Base-by-base conservation (phyloP, 352 stramenopile species). In the Pythium dissotocum region DNA sequence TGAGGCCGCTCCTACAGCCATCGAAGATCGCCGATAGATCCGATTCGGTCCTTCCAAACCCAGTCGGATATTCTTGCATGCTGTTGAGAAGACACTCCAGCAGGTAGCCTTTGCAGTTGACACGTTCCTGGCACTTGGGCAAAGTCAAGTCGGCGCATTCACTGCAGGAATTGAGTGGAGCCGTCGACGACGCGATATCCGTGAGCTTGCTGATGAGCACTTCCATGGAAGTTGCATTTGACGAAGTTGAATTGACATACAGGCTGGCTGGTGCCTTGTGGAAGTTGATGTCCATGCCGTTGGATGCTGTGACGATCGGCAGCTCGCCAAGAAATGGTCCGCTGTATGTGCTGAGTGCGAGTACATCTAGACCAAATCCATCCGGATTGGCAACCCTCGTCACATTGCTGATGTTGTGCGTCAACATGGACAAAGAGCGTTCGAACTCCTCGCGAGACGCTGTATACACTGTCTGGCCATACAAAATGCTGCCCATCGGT, bases 261-360 rank as follows among this genome's bases (percentile, higher is more conserved):
- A 49, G 40, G 24, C 40, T 49, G 13, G 40, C 40, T 10, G 40
- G 40, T 49, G 40, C 40, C 40, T 49, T 49, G 1, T 24, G 40
- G 40, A 49, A 21, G 14, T 16, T 12, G 16, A 49, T 49, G 40
- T 24, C 13, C 13, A 4, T 49, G 4, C 30, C 4, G 30, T 24
- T 24, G 1, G 26, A 16, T 4, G 8, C 14, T 5, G 32, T 35
- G 12, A 63, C 26, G n/a, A 51, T 16, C 12, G 54, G 35, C 12
- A 61, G 55, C 9, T 10, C 21, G 0, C 55, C 55, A 2, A 61
- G 35, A 16, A 61, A 61, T 35, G 55, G 55, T 5, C 38, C 55
- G 4, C 8, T 35, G 6, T 61, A 52, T 36, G 16, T 24, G 35
- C n/a, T 16, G 14, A 49, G 30, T 58, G 28, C 18, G 21, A 58